Evolutionary conservation across 495 filamentous ascomycete species (phyloP), one percentile per base, ranked within the genome.

Genomic region (Pseudomonodictys pantanalensis): DNA sequence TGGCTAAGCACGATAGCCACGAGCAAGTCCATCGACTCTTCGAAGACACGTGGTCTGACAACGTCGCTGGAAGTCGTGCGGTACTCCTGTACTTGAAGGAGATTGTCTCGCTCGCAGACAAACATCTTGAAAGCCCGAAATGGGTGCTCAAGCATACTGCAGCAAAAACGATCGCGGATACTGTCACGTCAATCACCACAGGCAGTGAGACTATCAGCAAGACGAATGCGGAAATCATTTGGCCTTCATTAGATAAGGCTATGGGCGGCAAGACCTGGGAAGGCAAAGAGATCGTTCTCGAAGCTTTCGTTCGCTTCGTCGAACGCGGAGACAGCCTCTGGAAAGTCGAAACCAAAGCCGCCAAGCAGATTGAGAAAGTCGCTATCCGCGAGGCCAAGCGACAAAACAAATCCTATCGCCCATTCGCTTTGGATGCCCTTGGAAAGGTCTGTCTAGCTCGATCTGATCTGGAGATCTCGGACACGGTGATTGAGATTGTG

Each of bases 131-230:
- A 3, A 90, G 89, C 7, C 80, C 87, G 2, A 86, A 86, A 66
- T 97, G 93, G 93, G 84, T 83, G 6, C 83, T 96, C 23, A 95
- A 92, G 69, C 92, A 97, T 64, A 87, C 89, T 3, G 86, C 88
- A 11, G 89, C 93, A 22, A 79, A 91, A 38, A 81, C 90, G 1
- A 79, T 90, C 22, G 89, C 90, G 6, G 86, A 90, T 48, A 82
- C 83, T n/a, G 80, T 89, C 22, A 69, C 67, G 24, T 54, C 62
- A 10, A 49, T 64, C 39, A 58, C 63, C 23, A 41, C 58, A 6
- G 56, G 51, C 7, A 54, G 11, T 4, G 59, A 61, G 11, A 81
- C 86, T 52, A 78, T 90, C 17, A 74, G 71, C 54, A 68, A 69
- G 11, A 64, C 73, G 1, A 83, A 86, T 42, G 77, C 88, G 28